phyloP scores from a whole-genome alignment of 2,329 filamentous ascomycete genomes.

The Ophiostoma angusticollis region DNA sequence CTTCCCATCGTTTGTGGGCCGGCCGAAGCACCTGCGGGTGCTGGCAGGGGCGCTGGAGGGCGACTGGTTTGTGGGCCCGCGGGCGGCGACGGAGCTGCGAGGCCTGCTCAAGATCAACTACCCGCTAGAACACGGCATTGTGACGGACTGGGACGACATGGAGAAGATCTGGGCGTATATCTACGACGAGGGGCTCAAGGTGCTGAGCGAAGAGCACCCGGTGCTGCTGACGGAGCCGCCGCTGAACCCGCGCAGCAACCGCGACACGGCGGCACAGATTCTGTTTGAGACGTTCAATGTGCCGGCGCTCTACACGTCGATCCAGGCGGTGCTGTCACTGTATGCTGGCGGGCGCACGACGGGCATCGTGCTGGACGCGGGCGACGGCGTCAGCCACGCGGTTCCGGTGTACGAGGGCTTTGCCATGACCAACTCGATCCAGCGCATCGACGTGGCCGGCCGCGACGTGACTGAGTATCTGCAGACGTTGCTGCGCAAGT shows the following conservation, averaged over 20 bases:
- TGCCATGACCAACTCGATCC: slow-evolving; percentile 88
- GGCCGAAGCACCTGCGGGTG: slow-evolving; percentile 88
- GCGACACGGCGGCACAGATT: slow-evolving; percentile 92
- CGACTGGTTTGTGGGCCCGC: slow-evolving; percentile 90
- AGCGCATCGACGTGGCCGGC: slow-evolving; percentile 89
- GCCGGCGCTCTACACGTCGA: slow-evolving; percentile 88
- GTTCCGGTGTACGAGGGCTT: slow-evolving; percentile 98
- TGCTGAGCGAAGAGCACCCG: slow-evolving; percentile 95
- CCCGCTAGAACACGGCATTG: slow-evolving; percentile 91
- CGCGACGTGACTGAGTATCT: slow-evolving; percentile 93
- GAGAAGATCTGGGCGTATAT: slow-evolving; percentile 99
- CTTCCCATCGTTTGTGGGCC: slow-evolving; percentile 93
- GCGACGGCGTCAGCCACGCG: slow-evolving; percentile 92
- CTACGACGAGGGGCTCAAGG: slow-evolving; percentile 91
- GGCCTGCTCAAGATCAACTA: slow-evolving; percentile 93
- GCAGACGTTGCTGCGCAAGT: slow-evolving; percentile 81
- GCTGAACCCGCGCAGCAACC: slow-evolving; percentile 87
- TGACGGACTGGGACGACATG: slow-evolving; percentile 99
- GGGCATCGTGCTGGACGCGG: slow-evolving; percentile 87
- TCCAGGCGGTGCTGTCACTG: slow-evolving; percentile 89
- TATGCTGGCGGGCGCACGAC: slow-evolving; percentile 95
- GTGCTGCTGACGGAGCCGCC: slow-evolving; percentile 93
- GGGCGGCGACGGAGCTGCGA: slow-evolving; percentile 74
- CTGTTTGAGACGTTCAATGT: slow-evolving; percentile 99
- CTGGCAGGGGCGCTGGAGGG: slow-evolving; percentile 94